phyloP scores from a whole-genome alignment of 257 asterid species.

The Ajuga chamaepitys region DNA sequence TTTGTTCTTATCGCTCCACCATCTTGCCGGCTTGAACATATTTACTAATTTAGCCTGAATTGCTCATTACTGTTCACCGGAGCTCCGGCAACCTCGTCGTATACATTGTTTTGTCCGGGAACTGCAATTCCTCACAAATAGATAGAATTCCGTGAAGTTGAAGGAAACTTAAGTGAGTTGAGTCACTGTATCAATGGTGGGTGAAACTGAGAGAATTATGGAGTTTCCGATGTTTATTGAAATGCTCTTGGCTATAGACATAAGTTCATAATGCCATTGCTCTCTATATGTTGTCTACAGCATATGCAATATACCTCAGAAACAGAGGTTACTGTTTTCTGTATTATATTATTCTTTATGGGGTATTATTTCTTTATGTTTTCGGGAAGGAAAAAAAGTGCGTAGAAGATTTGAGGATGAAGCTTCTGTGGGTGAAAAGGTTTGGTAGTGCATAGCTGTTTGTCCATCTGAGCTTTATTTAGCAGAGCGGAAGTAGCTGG shows the following conservation, averaged over 20 bases:
- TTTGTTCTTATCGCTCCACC: conserved; percentile 90
- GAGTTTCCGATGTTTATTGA: not conserved
- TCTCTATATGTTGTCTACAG: conserved; percentile 19
- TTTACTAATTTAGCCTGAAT: conserved; percentile 24
- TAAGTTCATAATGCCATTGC: conserved; percentile 5
- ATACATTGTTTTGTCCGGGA: too few relatives aligned
- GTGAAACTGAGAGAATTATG: conserved; percentile 6
- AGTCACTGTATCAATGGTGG: conserved; percentile 27
- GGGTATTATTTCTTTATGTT: not conserved
- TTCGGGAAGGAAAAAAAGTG: not conserved
- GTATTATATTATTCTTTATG: not conserved
- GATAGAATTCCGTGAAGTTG: not conserved
- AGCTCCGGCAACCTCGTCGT: conserved; percentile 59
- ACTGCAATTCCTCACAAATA: conserved; percentile 17
- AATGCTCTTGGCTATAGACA: not conserved
- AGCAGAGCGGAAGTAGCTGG: too few relatives aligned
- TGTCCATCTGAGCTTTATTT: too few relatives aligned
- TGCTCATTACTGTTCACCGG: conserved; percentile 25
- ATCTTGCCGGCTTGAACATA: conserved; percentile 80
- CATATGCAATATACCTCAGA: not conserved
- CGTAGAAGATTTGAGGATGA: conserved; percentile 5
- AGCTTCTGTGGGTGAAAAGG: conserved; percentile 9
- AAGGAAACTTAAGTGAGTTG: conserved; percentile 12
- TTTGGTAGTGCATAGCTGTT: not conserved
- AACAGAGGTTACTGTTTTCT: conserved; percentile 1